Percentiles rank a stretch among this genome's conserved stretches.
Evolutionary conservation across 1,284 basidiomycete species (phyloP).

Genomic region (Mixia osmundae): DNA sequence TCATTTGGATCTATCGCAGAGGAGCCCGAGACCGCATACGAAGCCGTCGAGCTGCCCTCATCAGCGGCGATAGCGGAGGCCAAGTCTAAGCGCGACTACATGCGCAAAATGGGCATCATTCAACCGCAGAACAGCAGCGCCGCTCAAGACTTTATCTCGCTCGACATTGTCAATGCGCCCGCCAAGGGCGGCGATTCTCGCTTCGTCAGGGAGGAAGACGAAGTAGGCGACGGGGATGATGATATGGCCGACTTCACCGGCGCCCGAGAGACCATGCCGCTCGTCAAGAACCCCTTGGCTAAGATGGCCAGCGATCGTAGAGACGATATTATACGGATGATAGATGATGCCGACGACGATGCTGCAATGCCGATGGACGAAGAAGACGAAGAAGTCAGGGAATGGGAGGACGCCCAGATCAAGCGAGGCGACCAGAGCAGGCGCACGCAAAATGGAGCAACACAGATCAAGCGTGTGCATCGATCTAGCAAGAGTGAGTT

Average conservation of each 20-base stretch:
- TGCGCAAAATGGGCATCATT: constrained; percentile 20
- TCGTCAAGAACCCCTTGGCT: constrained; percentile 64
- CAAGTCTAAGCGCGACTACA: constrained; percentile 47
- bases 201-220: constrained; percentile 72
- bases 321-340: constrained; percentile 60
- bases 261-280: constrained; percentile 56
- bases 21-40: too few species aligned
- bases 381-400: constrained; percentile 57
- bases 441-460: constrained; percentile 6
- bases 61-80: constrained; percentile 50
- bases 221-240: constrained; percentile 75
- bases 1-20: too few species aligned
- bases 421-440: constrained; percentile 35
- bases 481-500: constrained; percentile 42
- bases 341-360: constrained; percentile 48
- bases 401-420: constrained; percentile 77
- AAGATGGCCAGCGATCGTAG: constrained; percentile 43
- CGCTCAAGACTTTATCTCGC: constrained; percentile 58
- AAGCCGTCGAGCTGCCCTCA: constrained; percentile 34
- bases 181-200: constrained; percentile 39
- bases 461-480: constrained; percentile 29
- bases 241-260: constrained; percentile 76
- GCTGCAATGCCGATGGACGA: constrained; percentile 24
- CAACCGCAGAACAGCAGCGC: constrained; percentile 12
- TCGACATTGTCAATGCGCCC: constrained; percentile 33